A percentile compares a stretch with the other conserved stretches of the same genome.
phyloP scores from a whole-genome alignment of 495 filamentous ascomycete genomes.

The Pyrenula aspistea region DNA sequence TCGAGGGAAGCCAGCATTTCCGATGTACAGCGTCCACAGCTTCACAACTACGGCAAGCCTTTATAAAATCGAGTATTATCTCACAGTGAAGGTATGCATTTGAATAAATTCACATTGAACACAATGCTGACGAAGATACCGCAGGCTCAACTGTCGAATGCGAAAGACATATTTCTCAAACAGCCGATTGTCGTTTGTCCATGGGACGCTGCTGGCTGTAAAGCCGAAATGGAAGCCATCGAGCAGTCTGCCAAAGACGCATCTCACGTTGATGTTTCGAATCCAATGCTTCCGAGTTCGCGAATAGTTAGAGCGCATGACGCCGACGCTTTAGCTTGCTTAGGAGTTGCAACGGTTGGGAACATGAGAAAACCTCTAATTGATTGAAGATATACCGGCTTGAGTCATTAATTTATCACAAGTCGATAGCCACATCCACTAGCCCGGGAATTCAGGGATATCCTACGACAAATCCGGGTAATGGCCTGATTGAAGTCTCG shows the following conservation, averaged over 20 bases:
- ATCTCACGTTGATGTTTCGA: slow-evolving; percentile 70
- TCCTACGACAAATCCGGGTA: too few relatives aligned
- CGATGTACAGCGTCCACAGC: slow-evolving; percentile 73
- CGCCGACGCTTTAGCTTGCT: slow-evolving; percentile 56
- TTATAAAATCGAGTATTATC: slow-evolving; percentile 96
- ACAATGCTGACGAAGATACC: neutral
- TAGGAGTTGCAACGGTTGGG: slow-evolving; percentile 78
- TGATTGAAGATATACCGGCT: too few relatives aligned
- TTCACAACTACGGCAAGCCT: slow-evolving; percentile 91
- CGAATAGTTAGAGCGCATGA: slow-evolving; percentile 72
- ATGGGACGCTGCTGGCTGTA: slow-evolving; percentile 87
- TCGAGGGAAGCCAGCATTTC: slow-evolving; percentile 74
- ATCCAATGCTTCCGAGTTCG: slow-evolving; percentile 75
- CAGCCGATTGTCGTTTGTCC: slow-evolving; percentile 96
- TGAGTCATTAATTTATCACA: too few relatives aligned
- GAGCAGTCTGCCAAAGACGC: slow-evolving; percentile 91
- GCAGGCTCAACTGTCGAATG: slow-evolving; percentile 82
- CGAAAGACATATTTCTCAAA: slow-evolving; percentile 78
- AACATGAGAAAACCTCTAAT: slow-evolving; percentile 82
- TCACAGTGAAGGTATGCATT: slow-evolving; percentile 76
- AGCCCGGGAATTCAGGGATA: too few relatives aligned
- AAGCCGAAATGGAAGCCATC: slow-evolving; percentile 96
- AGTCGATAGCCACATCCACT: too few relatives aligned
- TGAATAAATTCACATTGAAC: neutral
- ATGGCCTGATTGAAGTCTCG: too few relatives aligned